A percentile compares a stretch with the other conserved stretches of the same genome.
Evolutionary conservation across 257 asterid species (phyloP).

Genomic region (Nyctanthes arbortristis): DNA sequence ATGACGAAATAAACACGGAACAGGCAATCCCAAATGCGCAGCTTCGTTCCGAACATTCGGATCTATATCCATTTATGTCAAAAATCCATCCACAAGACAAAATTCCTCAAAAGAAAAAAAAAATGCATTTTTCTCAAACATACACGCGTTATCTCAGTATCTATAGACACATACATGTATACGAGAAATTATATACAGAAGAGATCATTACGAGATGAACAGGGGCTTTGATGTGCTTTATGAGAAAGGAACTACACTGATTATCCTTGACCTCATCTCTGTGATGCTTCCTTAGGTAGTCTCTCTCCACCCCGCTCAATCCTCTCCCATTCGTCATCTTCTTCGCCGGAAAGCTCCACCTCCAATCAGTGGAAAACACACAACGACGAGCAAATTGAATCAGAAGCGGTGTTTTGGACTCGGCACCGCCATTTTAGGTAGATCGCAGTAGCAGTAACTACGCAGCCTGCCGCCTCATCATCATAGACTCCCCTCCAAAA

Average conservation of each 20-base stretch:
- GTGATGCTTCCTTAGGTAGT: constrained; percentile 59
- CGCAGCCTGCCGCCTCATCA: constrained; percentile 30
- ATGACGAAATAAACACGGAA: neutral
- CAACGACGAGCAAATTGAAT: constrained; percentile 28
- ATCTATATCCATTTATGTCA: neutral
- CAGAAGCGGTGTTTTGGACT: constrained; percentile 23
- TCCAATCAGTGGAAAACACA: constrained; percentile 20
- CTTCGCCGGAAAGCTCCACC: constrained; percentile 10
- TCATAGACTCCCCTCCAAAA: constrained; percentile 18
- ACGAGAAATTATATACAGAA: neutral
- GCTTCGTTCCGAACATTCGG: neutral
- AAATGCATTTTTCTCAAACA: neutral
- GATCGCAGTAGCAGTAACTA: constrained; percentile 11
- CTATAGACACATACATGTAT: neutral
- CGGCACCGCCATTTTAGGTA: constrained; percentile 18
- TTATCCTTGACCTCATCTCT: constrained; percentile 48
- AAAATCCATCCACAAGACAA: constrained; percentile 7
- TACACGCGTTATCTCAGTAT: neutral
- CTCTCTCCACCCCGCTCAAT: constrained; percentile 47
- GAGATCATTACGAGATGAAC: constrained; percentile 58
- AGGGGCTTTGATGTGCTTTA: constrained; percentile 72
- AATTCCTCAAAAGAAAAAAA: neutral
- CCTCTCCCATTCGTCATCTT: constrained; percentile 46
- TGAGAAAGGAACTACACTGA: constrained; percentile 67
- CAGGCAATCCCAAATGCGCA: constrained; percentile 7